Percentiles rank a stretch among this genome's conserved stretches.
These are phyloP conservation scores for Botrytis squamosa DNA, from an alignment of 2,329 filamentous ascomycete genomes.

Conservation along the genomic window DNA sequence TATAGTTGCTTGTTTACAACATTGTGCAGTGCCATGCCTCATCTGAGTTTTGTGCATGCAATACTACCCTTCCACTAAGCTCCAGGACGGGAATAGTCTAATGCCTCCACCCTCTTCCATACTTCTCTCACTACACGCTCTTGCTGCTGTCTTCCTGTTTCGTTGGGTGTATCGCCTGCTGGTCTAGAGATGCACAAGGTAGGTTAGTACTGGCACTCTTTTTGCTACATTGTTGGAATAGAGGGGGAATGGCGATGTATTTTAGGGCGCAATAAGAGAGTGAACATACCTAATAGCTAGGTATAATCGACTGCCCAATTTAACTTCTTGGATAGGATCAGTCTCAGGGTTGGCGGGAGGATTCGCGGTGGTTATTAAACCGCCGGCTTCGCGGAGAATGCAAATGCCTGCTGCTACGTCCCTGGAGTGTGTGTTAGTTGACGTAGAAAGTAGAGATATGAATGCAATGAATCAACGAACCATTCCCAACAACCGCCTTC, in stretches of 20 bases:
- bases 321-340: slow-evolving; percentile 57
- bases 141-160: slow-evolving; percentile 65
- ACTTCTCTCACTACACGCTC: slow-evolving; percentile 70
- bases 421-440: slow-evolving; percentile 42
- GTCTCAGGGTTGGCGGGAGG: slow-evolving; percentile 59
- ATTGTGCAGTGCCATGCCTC: neutral
- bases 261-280: neutral
- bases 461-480: slow-evolving; percentile 42
- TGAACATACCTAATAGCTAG: slow-evolving; percentile 57
- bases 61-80: slow-evolving; percentile 32
- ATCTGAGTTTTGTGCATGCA: neutral
- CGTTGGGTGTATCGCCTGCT: slow-evolving; percentile 58
- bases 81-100: slow-evolving; percentile 68
- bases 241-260: no score
- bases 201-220: no score
- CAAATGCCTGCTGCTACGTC: slow-evolving; percentile 76
- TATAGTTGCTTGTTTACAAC: neutral
- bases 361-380: slow-evolving; percentile 71
- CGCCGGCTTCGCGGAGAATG: slow-evolving; percentile 71
- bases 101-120: slow-evolving; percentile 64
- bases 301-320: slow-evolving; percentile 67
- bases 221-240: neutral
- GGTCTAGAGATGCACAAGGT: slow-evolving; percentile 40
- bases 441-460: neutral
- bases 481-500: slow-evolving; percentile 81